A percentile compares a stretch with the other conserved stretches of the same genome.
Conservation (phyloP, 768 basidiomycete genomes). For the Xanthoconium stramineum region DNA sequence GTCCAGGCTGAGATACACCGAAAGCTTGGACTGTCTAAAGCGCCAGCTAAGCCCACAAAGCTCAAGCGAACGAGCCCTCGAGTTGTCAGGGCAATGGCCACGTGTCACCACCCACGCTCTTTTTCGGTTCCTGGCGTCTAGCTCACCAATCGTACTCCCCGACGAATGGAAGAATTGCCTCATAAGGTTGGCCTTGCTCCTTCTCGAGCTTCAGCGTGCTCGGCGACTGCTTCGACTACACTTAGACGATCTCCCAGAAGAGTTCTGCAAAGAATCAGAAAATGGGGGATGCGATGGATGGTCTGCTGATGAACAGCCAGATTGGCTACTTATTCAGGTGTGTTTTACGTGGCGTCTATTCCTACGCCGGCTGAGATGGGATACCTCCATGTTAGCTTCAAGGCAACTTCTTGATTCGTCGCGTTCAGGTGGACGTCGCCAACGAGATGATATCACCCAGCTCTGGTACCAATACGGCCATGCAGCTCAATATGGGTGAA, state of each 20-base stretch:
- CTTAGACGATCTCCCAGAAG: constrained; percentile 24
- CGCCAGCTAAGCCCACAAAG: background rate
- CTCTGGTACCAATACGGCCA: constrained; percentile 34
- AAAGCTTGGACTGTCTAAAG: background rate
- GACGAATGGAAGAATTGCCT: constrained; percentile 33
- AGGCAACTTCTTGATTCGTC: constrained; percentile 41
- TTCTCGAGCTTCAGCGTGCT: constrained; percentile 36
- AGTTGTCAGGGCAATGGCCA: constrained; percentile 36
- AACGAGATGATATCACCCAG: constrained; percentile 45
- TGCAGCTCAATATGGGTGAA: constrained; percentile 60
- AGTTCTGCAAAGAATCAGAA: constrained; percentile 28
- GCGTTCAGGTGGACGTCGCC: constrained; percentile 41
- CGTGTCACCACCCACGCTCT: constrained; percentile 31
- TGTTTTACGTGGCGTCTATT: background rate
- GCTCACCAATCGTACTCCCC: constrained; percentile 14
- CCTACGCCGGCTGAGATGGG: background rate
- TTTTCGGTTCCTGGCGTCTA: constrained; percentile 30
- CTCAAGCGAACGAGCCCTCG: constrained; percentile 15
- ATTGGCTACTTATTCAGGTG: constrained; percentile 48
- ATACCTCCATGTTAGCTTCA: constrained; percentile 37
- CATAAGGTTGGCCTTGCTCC: constrained; percentile 23
- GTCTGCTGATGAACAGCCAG: constrained; percentile 24
- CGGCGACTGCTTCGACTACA: constrained; percentile 32
- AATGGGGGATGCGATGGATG: constrained; percentile 25
- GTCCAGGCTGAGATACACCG: constrained; percentile 5